phyloP scores from a whole-genome alignment of 2,329 filamentous ascomycete genomes.

The Fusarium sp. region DNA sequence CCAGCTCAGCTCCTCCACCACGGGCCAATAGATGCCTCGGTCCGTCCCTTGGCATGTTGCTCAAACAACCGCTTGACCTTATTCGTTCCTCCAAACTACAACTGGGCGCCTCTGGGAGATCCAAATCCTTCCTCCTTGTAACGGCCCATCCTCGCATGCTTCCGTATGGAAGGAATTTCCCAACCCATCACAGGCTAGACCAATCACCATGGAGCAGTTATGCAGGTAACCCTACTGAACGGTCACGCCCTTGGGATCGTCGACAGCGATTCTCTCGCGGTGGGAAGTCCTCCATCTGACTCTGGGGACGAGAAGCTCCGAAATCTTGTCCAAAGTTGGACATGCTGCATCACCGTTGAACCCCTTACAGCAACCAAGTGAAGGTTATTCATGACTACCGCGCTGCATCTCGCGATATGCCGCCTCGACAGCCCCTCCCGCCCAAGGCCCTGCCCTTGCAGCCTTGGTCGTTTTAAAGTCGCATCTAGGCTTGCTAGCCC shows the following conservation, averaged over 20 bases:
- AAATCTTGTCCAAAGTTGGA: background rate
- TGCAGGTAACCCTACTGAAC: background rate
- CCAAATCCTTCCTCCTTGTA: slow-evolving; percentile 2
- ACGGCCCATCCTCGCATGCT: background rate
- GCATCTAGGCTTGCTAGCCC: slow-evolving; percentile 27
- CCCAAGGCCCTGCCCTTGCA: slow-evolving; percentile 2
- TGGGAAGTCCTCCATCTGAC: background rate
- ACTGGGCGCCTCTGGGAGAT: background rate
- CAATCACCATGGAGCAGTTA: background rate
- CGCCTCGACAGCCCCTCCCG: background rate
- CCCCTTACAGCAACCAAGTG: background rate
- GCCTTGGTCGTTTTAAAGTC: slow-evolving; percentile 32
- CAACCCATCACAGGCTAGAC: background rate
- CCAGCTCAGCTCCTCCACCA: background rate
- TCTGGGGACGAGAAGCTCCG: background rate
- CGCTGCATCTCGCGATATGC: background rate
- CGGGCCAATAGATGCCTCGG: slow-evolving; percentile 17
- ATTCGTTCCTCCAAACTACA: background rate
- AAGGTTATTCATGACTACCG: background rate
- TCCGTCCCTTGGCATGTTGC: slow-evolving; percentile 31
- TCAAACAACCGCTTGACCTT: background rate
- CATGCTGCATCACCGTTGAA: background rate
- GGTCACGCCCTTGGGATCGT: background rate
- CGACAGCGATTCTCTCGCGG: background rate
- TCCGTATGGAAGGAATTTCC: background rate